Percentiles rank a stretch among this genome's conserved stretches.
These are phyloP conservation scores for Trichaptum fuscoviolaceum DNA, from an alignment of 768 basidiomycete species.

Conservation along the genomic window DNA sequence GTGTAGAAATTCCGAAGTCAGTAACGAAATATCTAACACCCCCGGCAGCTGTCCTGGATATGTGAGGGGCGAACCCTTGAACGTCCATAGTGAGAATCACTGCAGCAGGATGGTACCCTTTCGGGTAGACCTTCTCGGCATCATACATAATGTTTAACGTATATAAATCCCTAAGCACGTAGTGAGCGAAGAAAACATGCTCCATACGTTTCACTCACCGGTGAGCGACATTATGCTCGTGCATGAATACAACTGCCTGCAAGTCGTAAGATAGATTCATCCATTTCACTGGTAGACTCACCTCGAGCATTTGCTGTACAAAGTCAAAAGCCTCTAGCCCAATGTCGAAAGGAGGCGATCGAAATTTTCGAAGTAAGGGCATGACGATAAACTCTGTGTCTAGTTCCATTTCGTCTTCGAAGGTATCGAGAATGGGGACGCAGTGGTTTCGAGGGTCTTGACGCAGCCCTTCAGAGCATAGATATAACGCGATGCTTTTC, in stretches of 20 bases:
- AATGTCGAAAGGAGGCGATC: slow-evolving; percentile 20
- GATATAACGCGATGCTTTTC: slow-evolving; percentile 11
- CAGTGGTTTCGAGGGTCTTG: slow-evolving; percentile 20
- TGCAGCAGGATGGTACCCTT: slow-evolving; percentile 16
- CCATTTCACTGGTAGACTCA: neutral
- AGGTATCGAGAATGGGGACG: slow-evolving; percentile 17
- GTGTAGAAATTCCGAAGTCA: slow-evolving; percentile 13
- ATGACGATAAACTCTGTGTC: slow-evolving; percentile 17
- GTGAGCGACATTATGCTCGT: slow-evolving; percentile 11
- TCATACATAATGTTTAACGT: slow-evolving; percentile 23
- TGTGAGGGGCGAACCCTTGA: neutral
- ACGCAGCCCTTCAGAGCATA: slow-evolving; percentile 11
- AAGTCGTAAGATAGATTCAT: neutral
- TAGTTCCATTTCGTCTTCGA: slow-evolving; percentile 14
- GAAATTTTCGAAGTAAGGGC: slow-evolving; percentile 20
- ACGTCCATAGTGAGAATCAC: slow-evolving; percentile 2
- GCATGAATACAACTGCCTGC: slow-evolving; percentile 10
- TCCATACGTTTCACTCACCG: slow-evolving; percentile 4
- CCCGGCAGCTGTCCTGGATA: neutral
- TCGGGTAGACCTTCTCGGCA: slow-evolving; percentile 12
- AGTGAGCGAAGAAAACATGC: neutral
- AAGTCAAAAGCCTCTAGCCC: slow-evolving; percentile 21
- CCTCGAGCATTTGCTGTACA: slow-evolving; percentile 19
- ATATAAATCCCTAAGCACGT: slow-evolving; percentile 18
- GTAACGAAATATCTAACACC: slow-evolving; percentile 10